Evolutionary conservation across 352 stramenopile genomes (phyloP), one percentile per base, ranked within the genome.

Genomic region (Globisporangium canariense): DNA sequence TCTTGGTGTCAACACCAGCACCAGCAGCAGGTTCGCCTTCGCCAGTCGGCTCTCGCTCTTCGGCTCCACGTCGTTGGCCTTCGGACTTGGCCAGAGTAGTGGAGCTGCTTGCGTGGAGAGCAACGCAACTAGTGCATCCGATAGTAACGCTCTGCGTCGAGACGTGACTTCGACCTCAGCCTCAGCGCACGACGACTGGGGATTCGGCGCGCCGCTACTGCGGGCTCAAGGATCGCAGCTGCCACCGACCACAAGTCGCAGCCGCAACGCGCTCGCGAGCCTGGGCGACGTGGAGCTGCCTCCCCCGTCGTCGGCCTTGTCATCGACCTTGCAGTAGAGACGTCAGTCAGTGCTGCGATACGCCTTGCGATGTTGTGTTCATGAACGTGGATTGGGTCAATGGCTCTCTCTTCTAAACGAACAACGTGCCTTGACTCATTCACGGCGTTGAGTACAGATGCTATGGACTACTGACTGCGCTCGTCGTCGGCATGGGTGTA

Each of bases 21-120:
- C 18, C 36, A 69, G 40, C 47, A 56, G 60, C 28, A 45, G 51
- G 13, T 58, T 68, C 49, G 51, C 46, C 25, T 89, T 89, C 68
- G 62, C 70, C 9, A 74, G 64, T 25, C 69, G 71, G n/a, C 69
- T 83, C 56, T 79, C 80, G 43, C 58, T 87, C 13, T 87, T 87
- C 47, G 75, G 72, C 28, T 62, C 76, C 4, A 47, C 65, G 22
- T 54, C 52, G 41, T 9, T 30, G 9, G 9, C 51, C 32, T 25
- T 34, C 7, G 14, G 47, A n/a, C 25, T 53, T 38, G 38, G 25
- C 60, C 30, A 60, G 16, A 64, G 46, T 30, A 58, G 46, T 30
- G 34, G 20, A 57, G 51, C 51, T 49, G 2, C 18, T 64, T 28
- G 28, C 18, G n/a, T 3, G 14, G 6, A 13, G 7, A 20, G 14